These are phyloP conservation scores for Phytophthora tubulina DNA, from an alignment of 352 stramenopile species.

Conservation along the genomic window DNA sequence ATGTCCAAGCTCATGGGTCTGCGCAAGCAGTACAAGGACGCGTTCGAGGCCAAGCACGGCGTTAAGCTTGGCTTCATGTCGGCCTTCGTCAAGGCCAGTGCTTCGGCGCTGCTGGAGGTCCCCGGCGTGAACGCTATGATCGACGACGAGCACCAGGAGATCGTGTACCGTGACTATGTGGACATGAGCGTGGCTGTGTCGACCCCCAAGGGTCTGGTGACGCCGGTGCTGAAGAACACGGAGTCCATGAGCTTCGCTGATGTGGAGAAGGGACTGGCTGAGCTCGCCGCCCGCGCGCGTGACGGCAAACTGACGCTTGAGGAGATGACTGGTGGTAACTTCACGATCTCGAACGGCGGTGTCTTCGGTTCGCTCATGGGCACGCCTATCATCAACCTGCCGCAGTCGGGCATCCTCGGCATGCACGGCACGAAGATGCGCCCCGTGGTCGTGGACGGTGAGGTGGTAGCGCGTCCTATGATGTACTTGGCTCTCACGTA, in stretches of 20 bases:
- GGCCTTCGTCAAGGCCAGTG: slow-evolving; percentile 97
- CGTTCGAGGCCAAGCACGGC: slow-evolving; percentile 98
- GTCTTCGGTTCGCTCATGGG: slow-evolving; percentile 95
- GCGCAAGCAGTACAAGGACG: slow-evolving; percentile 95
- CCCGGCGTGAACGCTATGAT: slow-evolving; percentile 99
- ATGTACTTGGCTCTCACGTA: slow-evolving; percentile 99
- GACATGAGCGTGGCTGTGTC: slow-evolving; percentile 99
- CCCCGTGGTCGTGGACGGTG: slow-evolving; percentile 93
- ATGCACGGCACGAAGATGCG: slow-evolving; percentile 99
- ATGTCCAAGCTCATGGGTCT: slow-evolving; percentile 98
- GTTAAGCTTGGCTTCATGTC: slow-evolving; percentile 99
- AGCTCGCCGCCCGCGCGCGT: slow-evolving; percentile 90
- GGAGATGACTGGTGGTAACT: slow-evolving; percentile 75
- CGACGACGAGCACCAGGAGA: slow-evolving; percentile 97
- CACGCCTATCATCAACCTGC: slow-evolving; percentile 99
- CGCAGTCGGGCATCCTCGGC: slow-evolving; percentile 98
- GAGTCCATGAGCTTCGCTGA: slow-evolving; percentile 98
- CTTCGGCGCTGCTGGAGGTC: slow-evolving; percentile 93
- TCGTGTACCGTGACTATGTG: slow-evolving; percentile 99
- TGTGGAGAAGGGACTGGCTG: slow-evolving; percentile 96
- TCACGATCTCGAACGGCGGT: slow-evolving; percentile 99
- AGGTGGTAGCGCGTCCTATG: slow-evolving; percentile 98
- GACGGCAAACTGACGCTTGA: slow-evolving; percentile 83
- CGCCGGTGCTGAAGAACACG: slow-evolving; percentile 98
- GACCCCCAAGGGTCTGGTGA: slow-evolving; percentile 97